Base-by-base conservation (phyloP, 1,284 basidiomycete genomes). In the Malassezia cuniculi region DNA sequence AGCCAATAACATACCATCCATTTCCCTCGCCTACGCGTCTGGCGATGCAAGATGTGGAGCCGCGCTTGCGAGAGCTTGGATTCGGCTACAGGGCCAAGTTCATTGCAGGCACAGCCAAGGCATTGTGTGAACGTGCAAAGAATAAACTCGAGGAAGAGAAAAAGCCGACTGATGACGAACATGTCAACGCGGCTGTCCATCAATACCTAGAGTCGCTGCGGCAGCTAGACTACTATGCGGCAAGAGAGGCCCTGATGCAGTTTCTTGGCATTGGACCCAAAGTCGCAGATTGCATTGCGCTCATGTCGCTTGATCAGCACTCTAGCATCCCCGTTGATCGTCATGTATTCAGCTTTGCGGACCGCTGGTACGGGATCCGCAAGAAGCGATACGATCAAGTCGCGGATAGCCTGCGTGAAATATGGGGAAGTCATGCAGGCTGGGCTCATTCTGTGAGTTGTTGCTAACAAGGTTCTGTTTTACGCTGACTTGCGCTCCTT, bases 41-140 rank as follows among this genome's bases (percentile, higher is more conserved):
- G 7, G 76, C 80, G 15, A 68, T 65, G 4, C 66, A 76, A 0
- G 74, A 73, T n/a, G 80, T 65, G 7, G 55, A 66, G 35, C 44
- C 47, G n/a, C 52, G 46, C 39, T 36, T 97, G 12, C 80, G 89
- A 0, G 69, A 75, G 3, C 73, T 97, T 8, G 89, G 90, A 0
- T 97, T 97, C 70, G 93, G 93, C 1, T 97, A 97, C 62, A 79
- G 93, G 25, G 89, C 93, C 0, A 75, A 80, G 33, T 99, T 82
- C 60, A 80, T 99, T 27, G 79, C 84, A 34, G 75, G 76, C 31
- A 85, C 87, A 0, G 81, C 90, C 0, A 73, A 76, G 35, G 80
- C 82, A 72, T 74, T 95, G 2, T 56, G 65, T 17, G 74, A 81
- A 25, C 1, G 34, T 36, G 22, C 34, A 7, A 19, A 27, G 4